Percentiles rank a stretch among this genome's conserved stretches.
Conservation (phyloP, 139 green algal species). For the Ostreobium quekettii region DNA sequence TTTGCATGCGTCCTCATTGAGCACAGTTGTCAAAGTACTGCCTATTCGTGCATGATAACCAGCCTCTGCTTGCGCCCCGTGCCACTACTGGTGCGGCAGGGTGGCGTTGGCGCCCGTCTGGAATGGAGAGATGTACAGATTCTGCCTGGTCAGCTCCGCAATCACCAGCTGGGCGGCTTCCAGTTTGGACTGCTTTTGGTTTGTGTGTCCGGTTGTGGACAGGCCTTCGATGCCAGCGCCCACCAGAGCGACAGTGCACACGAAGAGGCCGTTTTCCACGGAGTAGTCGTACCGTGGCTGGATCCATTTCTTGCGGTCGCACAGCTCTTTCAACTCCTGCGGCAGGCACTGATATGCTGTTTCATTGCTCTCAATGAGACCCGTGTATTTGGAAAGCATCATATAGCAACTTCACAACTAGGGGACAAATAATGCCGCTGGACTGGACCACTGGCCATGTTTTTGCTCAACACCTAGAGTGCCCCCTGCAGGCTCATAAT, state of each 20-base stretch:
- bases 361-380: not conserved
- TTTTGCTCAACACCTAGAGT: not conserved
- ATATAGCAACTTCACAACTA: not conserved
- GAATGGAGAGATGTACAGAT: too few species aligned
- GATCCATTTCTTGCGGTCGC: constrained; percentile 19
- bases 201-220: not conserved
- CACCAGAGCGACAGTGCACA: not conserved
- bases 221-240: not conserved
- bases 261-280: not conserved
- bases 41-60: too few species aligned
- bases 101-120: too few species aligned
- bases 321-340: constrained; percentile 27
- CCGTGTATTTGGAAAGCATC: not conserved
- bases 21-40: too few species aligned
- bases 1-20: too few species aligned
- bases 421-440: not conserved
- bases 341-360: not conserved
- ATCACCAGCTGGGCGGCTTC: not conserved
- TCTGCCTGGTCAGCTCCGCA: too few species aligned
- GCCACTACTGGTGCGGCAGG: too few species aligned
- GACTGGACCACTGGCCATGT: not conserved
- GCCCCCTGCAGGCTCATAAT: not conserved
- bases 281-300: constrained; percentile 23
- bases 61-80: too few species aligned
- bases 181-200: not conserved